Evolutionary conservation across 2,329 filamentous ascomycete species (phyloP), one percentile per base, ranked within the genome.

Genomic region (Talaromyces sp.): DNA sequence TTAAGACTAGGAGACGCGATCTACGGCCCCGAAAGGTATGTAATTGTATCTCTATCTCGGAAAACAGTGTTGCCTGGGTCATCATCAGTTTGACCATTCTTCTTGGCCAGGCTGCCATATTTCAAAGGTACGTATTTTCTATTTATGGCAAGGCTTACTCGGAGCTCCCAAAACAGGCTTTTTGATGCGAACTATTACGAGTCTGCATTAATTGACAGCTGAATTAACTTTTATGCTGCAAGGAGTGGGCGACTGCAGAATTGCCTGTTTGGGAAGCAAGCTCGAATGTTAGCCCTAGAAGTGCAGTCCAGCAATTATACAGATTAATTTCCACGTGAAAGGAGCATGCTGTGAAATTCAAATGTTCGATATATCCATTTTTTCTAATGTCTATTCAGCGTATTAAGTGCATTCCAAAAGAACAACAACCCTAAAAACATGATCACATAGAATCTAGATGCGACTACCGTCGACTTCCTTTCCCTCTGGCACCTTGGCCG

Each of bases 381-480:
- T 27, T 25, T 22, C 44, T 27, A 27, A 49, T 3, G 19, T 51
- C 25, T 22, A 22, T 51, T 27, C 22, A 49, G 22, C n/a, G 22
- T 25, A 49, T 22, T 15, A 19, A 51, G 44, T 5, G 13, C 19
- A 22, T 13, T 27, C 44, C 27, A 15, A 11, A 28, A 8, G 3
- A 13, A 17, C 7, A 28, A 9, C 6, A 13, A n/a, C 9, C 47
- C 5, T 11, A 30, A 19, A 11, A 32, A 25, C 47, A 33, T 13
- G 28, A 27, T 19, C 36, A 39, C 13, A 15, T 39, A 11, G 51
- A 36, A 51, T 51, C 51, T 62, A 57, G 28, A 73, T 59, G 17
- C 72, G 69, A 9, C 67, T 65, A 2, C 72, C 74, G 32, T 72
- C 62, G 13, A 75, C 68, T 62, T 75, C 72, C 57, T 69, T 67